phyloP scores from a whole-genome alignment of 148 eudicot genomes.

The Amaranthus cruentus region DNA sequence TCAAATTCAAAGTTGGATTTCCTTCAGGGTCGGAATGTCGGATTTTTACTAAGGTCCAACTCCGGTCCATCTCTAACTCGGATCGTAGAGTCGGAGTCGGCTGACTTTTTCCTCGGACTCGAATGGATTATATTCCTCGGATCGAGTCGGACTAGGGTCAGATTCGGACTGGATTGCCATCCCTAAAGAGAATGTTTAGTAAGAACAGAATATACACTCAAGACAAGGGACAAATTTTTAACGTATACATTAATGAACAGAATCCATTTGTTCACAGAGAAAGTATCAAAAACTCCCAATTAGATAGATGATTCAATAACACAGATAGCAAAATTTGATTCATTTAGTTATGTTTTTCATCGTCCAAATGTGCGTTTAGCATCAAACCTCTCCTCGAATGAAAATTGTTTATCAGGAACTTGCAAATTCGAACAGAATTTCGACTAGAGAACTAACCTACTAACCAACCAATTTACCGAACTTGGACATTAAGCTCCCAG shows the following conservation, averaged over 20 bases:
- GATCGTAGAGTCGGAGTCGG: too few relatives aligned
- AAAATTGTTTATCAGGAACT: background rate
- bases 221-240: background rate
- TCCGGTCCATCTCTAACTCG: too few relatives aligned
- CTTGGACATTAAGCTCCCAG: background rate
- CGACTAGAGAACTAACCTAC: background rate
- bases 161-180: too few relatives aligned
- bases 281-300: background rate
- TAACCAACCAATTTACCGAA: background rate
- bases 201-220: background rate
- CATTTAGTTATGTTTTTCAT: conserved; percentile 7
- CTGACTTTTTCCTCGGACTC: too few relatives aligned
- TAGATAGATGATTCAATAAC: background rate
- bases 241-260: background rate
- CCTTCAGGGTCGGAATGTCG: too few relatives aligned
- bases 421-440: background rate
- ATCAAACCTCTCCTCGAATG: conserved; percentile 3
- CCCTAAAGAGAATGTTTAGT: too few relatives aligned
- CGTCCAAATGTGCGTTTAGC: conserved; percentile 12
- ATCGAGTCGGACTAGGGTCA: too few relatives aligned
- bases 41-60: too few relatives aligned
- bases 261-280: background rate
- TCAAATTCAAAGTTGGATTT: too few relatives aligned
- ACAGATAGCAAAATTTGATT: conserved; percentile 6
- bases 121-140: too few relatives aligned